Conservation (phyloP, 2,329 filamentous ascomycete genomes). For the Trichoderma sp. region DNA sequence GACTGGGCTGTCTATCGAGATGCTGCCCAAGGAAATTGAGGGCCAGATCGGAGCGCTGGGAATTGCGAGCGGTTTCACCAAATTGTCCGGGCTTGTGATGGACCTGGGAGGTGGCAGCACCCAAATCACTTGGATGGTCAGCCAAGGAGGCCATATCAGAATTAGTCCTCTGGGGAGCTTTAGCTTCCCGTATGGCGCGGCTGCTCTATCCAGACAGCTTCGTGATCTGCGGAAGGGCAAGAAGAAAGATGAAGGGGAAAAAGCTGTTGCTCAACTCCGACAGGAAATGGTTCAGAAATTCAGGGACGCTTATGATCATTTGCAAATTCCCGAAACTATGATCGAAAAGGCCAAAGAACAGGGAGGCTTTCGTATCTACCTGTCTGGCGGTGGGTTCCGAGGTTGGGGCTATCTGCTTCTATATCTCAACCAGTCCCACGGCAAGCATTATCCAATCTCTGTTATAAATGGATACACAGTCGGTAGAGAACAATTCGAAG, state of each 20-base stretch:
- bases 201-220: conserved; percentile 61
- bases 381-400: conserved; percentile 70
- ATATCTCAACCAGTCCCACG: conserved; percentile 57
- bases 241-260: conserved; percentile 41
- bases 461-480: conserved; percentile 70
- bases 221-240: conserved; percentile 43
- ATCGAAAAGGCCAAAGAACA: conserved; percentile 43
- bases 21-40: conserved; percentile 67
- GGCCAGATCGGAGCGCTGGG: conserved; percentile 66
- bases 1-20: conserved; percentile 60
- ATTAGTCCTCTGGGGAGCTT: conserved; percentile 58
- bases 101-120: conserved; percentile 71
- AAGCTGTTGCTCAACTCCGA: conserved; percentile 47
- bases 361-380: conserved; percentile 60
- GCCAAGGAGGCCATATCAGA: conserved; percentile 48
- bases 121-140: conserved; percentile 68
- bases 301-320: conserved; percentile 49
- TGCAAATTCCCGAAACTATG: conserved; percentile 57
- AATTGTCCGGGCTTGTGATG: conserved; percentile 68
- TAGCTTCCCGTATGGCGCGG: conserved; percentile 70
- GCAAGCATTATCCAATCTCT: conserved; percentile 66
- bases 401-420: conserved; percentile 70
- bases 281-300: conserved; percentile 56
- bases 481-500: conserved; percentile 50
- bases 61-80: conserved; percentile 63